Evolutionary conservation across 2,329 filamentous ascomycete genomes (phyloP), one percentile per base, ranked within the genome.

Genomic region (Penicillium sp.): DNA sequence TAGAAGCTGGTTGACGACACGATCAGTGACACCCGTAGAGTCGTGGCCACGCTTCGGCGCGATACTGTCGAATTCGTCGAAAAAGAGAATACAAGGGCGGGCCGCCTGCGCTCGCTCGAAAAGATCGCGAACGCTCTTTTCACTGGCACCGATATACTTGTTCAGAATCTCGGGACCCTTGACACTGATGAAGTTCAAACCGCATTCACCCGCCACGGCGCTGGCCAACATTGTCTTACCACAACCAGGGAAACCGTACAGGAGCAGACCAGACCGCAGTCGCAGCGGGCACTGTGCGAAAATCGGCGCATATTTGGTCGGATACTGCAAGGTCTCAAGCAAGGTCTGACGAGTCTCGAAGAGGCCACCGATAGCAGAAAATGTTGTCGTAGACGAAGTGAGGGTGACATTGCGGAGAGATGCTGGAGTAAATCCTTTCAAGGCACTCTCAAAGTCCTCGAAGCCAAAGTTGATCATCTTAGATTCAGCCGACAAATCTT

Each of bases 161-260:
- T 99, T 99, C 48, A 99, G 76, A 53, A 99, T 97, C 71, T 99
- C 95, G 0, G 94, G 94, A 0, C 94, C 94, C 75, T 99, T 99
- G 66, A 99, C 94, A 36, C 87, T 92, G 72, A 99, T 99, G 73
- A 99, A 99, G 72, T 99, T 99, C 54, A 99, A 84, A 0, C 92
- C 92, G 66, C 92, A 97, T 75, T 99, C 94, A 50, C 92, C 92
- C 11, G 95, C 94, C n/a, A 99, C 92, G 0, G 94, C 94, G 51
- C 90, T 95, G 18, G 95, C 94, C 9, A 99, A 83, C 8, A 99
- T 81, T 0, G 94, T 99, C 75, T 99, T 99, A 55, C 95, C 95
- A 66, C 94, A 97, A 2, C 94, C 94, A 0, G 94, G 94, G 65
- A 89, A 97, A 25, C 94, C 94, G 68, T 99, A 99, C 0, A 99